Evolutionary conservation across 2,329 filamentous ascomycete species (phyloP).

Genomic region (Lithohypha guttulata): DNA sequence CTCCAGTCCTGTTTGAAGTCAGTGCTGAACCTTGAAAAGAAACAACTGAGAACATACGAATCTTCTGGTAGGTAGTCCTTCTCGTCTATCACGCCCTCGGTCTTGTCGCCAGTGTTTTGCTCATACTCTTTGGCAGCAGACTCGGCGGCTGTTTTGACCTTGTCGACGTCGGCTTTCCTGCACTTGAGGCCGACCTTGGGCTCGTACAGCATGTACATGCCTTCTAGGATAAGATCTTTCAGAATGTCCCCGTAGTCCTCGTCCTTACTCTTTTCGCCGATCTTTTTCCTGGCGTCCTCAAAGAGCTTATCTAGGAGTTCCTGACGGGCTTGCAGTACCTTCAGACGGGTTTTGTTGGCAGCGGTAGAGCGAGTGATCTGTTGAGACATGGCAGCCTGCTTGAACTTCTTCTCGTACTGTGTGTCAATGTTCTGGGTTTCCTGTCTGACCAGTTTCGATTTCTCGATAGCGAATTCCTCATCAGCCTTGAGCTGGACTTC

Average conservation of each 20-base stretch:
- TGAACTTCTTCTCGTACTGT: constrained; percentile 97
- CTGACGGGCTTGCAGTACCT: constrained; percentile 77
- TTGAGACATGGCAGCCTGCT: constrained; percentile 95
- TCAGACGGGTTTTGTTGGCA: constrained; percentile 88
- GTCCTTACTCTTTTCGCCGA: constrained; percentile 58
- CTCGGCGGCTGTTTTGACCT: constrained; percentile 67
- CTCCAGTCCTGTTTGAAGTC: constrained; percentile 57
- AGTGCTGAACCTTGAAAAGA: not conserved
- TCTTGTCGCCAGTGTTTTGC: constrained; percentile 59
- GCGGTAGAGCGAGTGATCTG: constrained; percentile 96
- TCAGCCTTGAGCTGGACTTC: constrained; percentile 98
- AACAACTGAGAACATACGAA: constrained; percentile 51
- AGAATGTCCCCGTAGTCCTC: constrained; percentile 64
- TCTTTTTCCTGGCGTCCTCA: constrained; percentile 62
- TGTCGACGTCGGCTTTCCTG: constrained; percentile 65
- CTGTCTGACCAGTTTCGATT: constrained; percentile 94
- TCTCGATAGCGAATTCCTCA: constrained; percentile 98
- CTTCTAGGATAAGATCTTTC: constrained; percentile 76
- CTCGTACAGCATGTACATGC: constrained; percentile 80
- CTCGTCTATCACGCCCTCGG: constrained; percentile 64
- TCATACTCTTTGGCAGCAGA: constrained; percentile 75
- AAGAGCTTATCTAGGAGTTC: constrained; percentile 86
- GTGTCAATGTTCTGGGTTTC: constrained; percentile 88
- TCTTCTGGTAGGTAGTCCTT: constrained; percentile 66
- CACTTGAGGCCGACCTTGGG: constrained; percentile 62